Evolutionary conservation across 2,329 filamentous ascomycete genomes (phyloP), one percentile per base, ranked within the genome.

Genomic region (Pseudogymnoascus sp.): DNA sequence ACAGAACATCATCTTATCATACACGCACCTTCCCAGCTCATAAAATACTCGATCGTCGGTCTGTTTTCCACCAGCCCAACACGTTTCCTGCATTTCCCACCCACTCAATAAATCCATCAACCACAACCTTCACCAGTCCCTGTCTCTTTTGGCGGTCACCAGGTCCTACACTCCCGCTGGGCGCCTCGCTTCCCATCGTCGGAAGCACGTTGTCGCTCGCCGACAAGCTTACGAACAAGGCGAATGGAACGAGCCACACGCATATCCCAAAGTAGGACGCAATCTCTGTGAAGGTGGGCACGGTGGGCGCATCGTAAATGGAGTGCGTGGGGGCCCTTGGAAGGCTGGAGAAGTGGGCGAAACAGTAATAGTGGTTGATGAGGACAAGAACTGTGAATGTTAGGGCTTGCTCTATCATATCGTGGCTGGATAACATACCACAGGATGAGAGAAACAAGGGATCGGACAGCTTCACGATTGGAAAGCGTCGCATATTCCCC

Each of bases 161-260:
- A 11, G 70, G 65, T n/a, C 61, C 41, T 3, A 63, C 62, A 31
- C 66, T 62, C 5, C 69, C 67, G 10, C 72, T 70, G 2, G 83
- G 81, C 62, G 82, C 80, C 68, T 92, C 89, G 60, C 85, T 91
- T 11, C 92, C 91, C 84, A 97, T 97, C 6, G 88, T 96, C 0
- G 95, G 95, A 62, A 99, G 79, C 3, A 98, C 91, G 73, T 98
- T 98, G 73, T 99, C 95, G 63, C 92, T 92, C 0, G 95, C 95
- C 16, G 91, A 96, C 45, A 99, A 78, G 71, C 90, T 96, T 61
- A 99, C 93, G 73, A 99, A 99, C 13, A 99, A 82, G 14, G 93
- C 87, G 74, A 99, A 99, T 0, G 95, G 95, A 0, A 98, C 90
- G 1, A 99, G 82, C 95, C 95, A 99, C 0, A 99, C 93, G 71